Evolutionary conservation across 352 stramenopile species (phyloP), one percentile per base, ranked within the genome.

Genomic region (Halophytophthora batemanensis): DNA sequence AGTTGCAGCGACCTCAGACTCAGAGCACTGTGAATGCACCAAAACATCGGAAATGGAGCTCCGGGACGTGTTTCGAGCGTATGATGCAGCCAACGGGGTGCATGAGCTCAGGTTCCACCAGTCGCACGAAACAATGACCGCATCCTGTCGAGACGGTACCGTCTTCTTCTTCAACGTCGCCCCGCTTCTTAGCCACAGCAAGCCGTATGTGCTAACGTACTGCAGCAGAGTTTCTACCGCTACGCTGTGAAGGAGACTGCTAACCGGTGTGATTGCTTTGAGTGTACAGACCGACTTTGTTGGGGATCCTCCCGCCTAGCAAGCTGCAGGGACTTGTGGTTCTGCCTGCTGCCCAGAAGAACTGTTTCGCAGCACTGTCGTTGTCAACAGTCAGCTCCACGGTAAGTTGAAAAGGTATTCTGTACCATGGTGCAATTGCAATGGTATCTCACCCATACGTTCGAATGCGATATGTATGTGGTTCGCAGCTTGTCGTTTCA

Each of bases 131-230:
- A 53, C 77, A 1, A 66, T 87, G 39, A 85, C 63, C 13, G 77
- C 67, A 11, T 54, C 73, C 7, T 74, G 66, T 17, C 82, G 74
- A 28, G 82, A 90, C 33, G 82, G 82, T n/a, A 77, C 69, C 0
- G 63, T 83, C 8, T 90, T 79, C 55, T 81, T 90, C 37, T 83
- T 88, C 35, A 77, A 92, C 22, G 56, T 87, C 21, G 59, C 69
- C 0, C 69, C 69, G 12, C 39, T 90, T 21, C 52, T 78, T 3
- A 60, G 68, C 8, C 71, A 82, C 29, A 82, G 71, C 40, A 85
- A 81, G 44, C 57, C 68, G 69, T 86, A 64, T 23, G 67, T 54
- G 14, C 29, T 35, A 17, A 6, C 33, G n/a, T 6, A 38, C 15
- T 5, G 3, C 11, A 38, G 11, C 2, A 17, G 33, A 31, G 21